These are phyloP conservation scores for Fraxinus platypoda DNA, from an alignment of 305 asterid species.

Conservation along the genomic window DNA sequence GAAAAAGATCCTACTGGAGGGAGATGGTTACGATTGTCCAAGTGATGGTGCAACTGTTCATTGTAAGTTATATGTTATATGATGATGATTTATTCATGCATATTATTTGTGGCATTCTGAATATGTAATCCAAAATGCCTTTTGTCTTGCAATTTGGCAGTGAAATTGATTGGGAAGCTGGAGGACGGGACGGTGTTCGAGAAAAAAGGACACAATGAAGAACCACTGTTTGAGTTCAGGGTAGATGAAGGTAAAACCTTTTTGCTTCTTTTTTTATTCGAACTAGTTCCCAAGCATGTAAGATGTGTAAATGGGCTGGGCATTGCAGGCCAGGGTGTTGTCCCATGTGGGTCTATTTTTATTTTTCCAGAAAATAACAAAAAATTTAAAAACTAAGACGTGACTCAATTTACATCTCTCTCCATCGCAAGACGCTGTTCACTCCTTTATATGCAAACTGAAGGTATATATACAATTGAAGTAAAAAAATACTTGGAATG, in stretches of 20 bases:
- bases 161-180: slow-evolving; percentile 75
- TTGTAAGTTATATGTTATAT: slow-evolving; percentile 27
- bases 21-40: slow-evolving; percentile 80
- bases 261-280: not conserved
- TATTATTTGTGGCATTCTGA: not conserved
- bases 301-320: not conserved
- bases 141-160: slow-evolving; percentile 32
- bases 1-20: slow-evolving; percentile 75
- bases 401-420: not conserved
- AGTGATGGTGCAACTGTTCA: slow-evolving; percentile 82
- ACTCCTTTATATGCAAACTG: not conserved
- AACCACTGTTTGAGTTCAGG: slow-evolving; percentile 67
- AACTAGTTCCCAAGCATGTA: not conserved
- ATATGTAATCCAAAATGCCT: not conserved
- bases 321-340: not conserved
- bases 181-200: slow-evolving; percentile 70
- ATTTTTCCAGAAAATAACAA: not conserved
- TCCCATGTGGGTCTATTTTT: not conserved
- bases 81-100: not conserved
- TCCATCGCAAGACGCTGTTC: not conserved
- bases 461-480: not conserved
- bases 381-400: not conserved
- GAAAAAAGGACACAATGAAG: slow-evolving; percentile 60
- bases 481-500: not conserved
- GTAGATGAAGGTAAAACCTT: slow-evolving; percentile 65